Conservation (phyloP, 768 basidiomycete species). For the Albatrellus ellisii region DNA sequence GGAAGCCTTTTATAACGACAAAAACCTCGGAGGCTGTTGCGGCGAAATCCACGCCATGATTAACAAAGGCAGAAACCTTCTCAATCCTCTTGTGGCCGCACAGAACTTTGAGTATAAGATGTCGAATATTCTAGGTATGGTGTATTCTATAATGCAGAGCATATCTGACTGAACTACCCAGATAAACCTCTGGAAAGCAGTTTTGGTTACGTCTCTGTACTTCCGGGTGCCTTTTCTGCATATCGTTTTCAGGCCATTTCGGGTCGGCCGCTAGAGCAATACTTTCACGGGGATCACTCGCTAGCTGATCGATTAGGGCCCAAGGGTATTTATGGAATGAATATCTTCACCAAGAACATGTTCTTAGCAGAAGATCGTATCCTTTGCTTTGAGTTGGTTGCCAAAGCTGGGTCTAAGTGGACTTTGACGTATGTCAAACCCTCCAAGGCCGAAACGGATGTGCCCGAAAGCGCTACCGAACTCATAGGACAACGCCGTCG, state of each 20-base stretch:
- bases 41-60: conserved; percentile 98
- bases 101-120: conserved; percentile 99
- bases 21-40: conserved; percentile 75
- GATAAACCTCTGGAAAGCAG: conserved; percentile 93
- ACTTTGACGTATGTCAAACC: conserved; percentile 89
- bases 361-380: conserved; percentile 92
- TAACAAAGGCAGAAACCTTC: conserved; percentile 77
- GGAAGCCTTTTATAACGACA: conserved; percentile 81
- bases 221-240: conserved; percentile 94
- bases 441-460: conserved; percentile 91
- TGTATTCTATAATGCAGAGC: not conserved
- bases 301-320: conserved; percentile 84
- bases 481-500: conserved; percentile 91
- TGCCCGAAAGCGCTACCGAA: conserved; percentile 86
- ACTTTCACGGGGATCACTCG: conserved; percentile 81
- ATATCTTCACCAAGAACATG: conserved; percentile 94
- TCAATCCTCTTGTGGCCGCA: conserved; percentile 88
- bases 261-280: conserved; percentile 76
- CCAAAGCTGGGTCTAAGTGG: conserved; percentile 82
- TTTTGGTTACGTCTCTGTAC: conserved; percentile 90
- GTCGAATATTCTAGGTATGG: conserved; percentile 83
- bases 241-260: conserved; percentile 90
- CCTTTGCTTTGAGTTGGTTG: conserved; percentile 92
- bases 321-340: conserved; percentile 95
- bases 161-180: conserved; percentile 15